Percentiles rank a stretch among this genome's conserved stretches.
phyloP scores from a whole-genome alignment of 1,284 basidiomycete genomes.

The Acaromyces ingoldii region DNA sequence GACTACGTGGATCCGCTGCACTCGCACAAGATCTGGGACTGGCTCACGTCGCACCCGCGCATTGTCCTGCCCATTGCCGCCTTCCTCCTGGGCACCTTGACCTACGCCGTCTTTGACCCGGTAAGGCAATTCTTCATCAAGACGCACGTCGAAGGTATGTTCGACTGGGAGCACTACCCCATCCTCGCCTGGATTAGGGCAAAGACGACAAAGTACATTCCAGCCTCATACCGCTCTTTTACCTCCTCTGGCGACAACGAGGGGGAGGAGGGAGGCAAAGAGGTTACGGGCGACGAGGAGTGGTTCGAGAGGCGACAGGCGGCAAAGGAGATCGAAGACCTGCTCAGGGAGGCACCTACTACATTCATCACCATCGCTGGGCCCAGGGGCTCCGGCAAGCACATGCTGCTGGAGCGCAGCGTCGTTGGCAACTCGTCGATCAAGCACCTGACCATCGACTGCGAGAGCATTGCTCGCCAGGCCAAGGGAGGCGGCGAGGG shows the following conservation, averaged over 20 bases:
- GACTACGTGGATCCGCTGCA: conserved; percentile 71
- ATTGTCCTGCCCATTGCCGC: conserved; percentile 78
- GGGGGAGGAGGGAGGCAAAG: conserved; percentile 10
- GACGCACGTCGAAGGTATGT: conserved; percentile 75
- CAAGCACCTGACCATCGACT: conserved; percentile 62
- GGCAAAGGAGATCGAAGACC: conserved; percentile 63
- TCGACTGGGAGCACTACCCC: conserved; percentile 57
- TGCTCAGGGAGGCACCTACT: conserved; percentile 71
- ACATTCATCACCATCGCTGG: conserved; percentile 72
- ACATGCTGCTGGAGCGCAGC: conserved; percentile 63
- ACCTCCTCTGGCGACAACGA: conserved; percentile 6
- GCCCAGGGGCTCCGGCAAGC: conserved; percentile 86
- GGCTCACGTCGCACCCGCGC: conserved; percentile 77
- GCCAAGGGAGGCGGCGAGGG: conserved; percentile 61
- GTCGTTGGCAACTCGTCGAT: conserved; percentile 16
- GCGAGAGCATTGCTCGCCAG: conserved; percentile 67
- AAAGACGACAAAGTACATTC: conserved; percentile 29
- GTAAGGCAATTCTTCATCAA: conserved; percentile 79
- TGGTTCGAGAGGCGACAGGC: conserved; percentile 82
- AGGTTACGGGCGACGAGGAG: conserved; percentile 53
- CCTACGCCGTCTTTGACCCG: conserved; percentile 85
- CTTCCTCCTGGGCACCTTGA: conserved; percentile 74
- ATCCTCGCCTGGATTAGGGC: conserved; percentile 32
- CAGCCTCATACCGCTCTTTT: too few species aligned
- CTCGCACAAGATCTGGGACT: conserved; percentile 71